Base-by-base conservation (phyloP, 164 flowering plant species). In the Taxillus chinensis region DNA sequence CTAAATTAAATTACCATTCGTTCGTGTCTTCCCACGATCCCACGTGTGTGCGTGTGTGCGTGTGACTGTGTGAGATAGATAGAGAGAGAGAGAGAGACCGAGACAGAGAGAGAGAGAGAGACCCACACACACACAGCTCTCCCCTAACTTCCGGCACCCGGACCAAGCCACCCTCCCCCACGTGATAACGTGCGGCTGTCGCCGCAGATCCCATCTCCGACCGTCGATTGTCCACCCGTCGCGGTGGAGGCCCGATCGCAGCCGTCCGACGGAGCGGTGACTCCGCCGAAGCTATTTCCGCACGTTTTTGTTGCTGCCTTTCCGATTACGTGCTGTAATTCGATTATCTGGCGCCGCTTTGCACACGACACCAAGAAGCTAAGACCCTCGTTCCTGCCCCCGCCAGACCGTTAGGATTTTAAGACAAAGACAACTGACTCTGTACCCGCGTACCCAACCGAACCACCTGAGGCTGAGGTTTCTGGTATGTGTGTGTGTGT, bases 121-220 rank as follows among this genome's bases (percentile, higher is more conserved):
- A 27, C 27, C 27, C n/a, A n/a, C 27, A 0, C 27, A 27, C 27
- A 27, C 27, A 27, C 27, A 27, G 27, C 27, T 27, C 27, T 27
- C 27, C 27, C 27, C 27, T 27, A 27, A 27, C 27, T 27, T 27
- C 27, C 27, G 27, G 27, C 27, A 27, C 27, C 27, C 27, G 27
- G 27, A 27, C 27, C 27, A 2, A 27, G 27, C 27, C 27, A 27
- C 27, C 27, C 27, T 27, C 16, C 57, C 12, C 27, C 57, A 27
- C 3, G 57, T 54, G 57, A 17, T 54, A 54, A 27, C 57, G 57
- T 54, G 57, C 39, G 57, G 39, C 39, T 54, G 39, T 54, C 39
- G 57, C 57, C 39, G 57, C 57, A 2, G 57, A 48, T 48, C 16
- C 39, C 55, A 16, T 5, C 4, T 52, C 37, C 55, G 27, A 7